Base-by-base conservation (phyloP, 163 green algal species). In the Chlorella variabilis region DNA sequence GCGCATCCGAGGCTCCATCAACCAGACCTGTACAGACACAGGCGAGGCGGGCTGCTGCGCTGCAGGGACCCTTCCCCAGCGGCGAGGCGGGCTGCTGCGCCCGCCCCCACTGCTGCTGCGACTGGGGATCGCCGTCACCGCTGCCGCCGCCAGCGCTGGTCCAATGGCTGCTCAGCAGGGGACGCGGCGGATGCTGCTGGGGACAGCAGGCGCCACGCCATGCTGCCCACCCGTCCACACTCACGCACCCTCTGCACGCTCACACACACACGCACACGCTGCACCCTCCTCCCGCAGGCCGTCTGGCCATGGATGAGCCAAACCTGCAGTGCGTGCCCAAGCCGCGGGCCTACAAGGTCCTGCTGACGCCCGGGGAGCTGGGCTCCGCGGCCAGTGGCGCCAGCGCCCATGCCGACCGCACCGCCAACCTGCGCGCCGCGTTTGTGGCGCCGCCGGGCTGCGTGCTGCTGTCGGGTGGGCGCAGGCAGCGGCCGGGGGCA, bases 231-330 rank as follows among this genome's bases (percentile, higher is more conserved):
- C n/a, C n/a, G n/a, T n/a, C n/a, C n/a, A n/a, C n/a, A n/a, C n/a
- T n/a, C n/a, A n/a, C n/a, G n/a, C n/a, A n/a, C n/a, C n/a, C n/a
- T n/a, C n/a, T n/a, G n/a, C n/a, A n/a, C n/a, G n/a, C n/a, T n/a
- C n/a, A n/a, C n/a, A n/a, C 45, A 23, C 45, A 54, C 15, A 54
- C 45, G 45, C 45, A 66, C 58, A 8, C 21, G 58, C 15, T 33
- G 58, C 38, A 25, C n/a, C 17, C 33, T 56, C 42, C 63, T 15
- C 88, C 91, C 2, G 81, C 92, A n/a, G 95, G 95, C 7, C 88
- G 95, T 21, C 84, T 98, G 4, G 67, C 87, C 25, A 97, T 97
- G 93, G 95, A 98, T 39, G 91, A 96, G 29, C 93, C 93, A 67
- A 98, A 98, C 86, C 84, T 98, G 77, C 88, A 92, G 74, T 83